These are phyloP conservation scores for Tetrahymena thermophila DNA, from an alignment of 73 alveolate genomes.

Conservation along the genomic window DNA sequence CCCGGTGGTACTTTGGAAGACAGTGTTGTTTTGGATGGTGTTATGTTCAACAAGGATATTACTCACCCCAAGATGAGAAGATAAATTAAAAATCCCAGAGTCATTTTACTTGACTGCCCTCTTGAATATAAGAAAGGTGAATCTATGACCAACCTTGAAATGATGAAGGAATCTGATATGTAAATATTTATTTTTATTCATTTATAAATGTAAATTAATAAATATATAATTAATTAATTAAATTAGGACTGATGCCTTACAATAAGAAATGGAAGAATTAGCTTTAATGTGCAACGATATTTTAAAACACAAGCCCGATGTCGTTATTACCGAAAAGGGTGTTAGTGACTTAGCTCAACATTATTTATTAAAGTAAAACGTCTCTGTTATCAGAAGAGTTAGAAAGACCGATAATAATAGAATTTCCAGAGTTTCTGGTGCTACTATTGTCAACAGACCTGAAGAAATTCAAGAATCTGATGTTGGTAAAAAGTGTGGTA, in stretches of 20 bases:
- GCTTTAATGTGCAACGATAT: conserved; percentile 90
- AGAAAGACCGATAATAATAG: conserved; percentile 96
- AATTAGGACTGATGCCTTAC: conserved; percentile 63
- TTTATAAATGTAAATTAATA: no score
- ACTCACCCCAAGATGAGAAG: conserved; percentile 99
- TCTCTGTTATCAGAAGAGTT: conserved; percentile 91
- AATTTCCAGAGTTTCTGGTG: conserved; percentile 87
- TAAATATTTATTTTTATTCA: conserved; percentile 42
- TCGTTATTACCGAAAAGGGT: conserved; percentile 98
- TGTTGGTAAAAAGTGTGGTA: conserved; percentile 90
- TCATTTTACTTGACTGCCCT: conserved; percentile 96
- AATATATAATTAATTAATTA: no score
- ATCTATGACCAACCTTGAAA: conserved; percentile 96
- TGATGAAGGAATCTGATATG: conserved; percentile 96
- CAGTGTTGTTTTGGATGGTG: conserved; percentile 90
- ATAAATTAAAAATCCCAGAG: conserved; percentile 91
- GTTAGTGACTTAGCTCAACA: conserved; percentile 74
- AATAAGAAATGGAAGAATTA: conserved; percentile 92
- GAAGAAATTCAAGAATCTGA: conserved; percentile 86
- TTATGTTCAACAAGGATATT: conserved; percentile 98
- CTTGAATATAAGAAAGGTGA: conserved; percentile 98
- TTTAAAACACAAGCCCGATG: conserved; percentile 88
- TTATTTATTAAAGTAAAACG: conserved; percentile 52
- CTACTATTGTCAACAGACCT: conserved; percentile 92
- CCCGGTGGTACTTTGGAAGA: conserved; percentile 82